Base-by-base conservation (phyloP, 805 yeast species). In the Zygoascus ofunaensis region DNA sequence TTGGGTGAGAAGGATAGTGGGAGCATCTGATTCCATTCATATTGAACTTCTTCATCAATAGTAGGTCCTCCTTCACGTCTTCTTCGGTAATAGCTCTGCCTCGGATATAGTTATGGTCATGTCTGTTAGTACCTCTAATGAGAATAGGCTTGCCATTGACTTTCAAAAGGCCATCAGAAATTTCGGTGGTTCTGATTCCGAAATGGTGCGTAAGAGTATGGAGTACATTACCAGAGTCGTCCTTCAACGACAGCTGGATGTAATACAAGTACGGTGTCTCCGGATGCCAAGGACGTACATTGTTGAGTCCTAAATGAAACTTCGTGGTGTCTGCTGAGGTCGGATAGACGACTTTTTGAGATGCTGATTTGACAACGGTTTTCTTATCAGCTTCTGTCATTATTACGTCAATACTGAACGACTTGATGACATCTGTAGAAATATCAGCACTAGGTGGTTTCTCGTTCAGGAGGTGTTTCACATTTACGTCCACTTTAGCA, bases 1-100 rank as follows among this genome's bases (percentile, higher is more conserved):
- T 48, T 5, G 70, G 69, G 47, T 62, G 63, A 28, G 61, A 56
- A 5, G 70, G 69, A 36, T 65, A 64, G 51, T 65, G 70, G 2
- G 67, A 61, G 26, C 66, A 58, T 34, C 69, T 51, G 19, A 65
- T 55, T 1, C 68, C 65, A 49, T 65, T 65, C 39, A 64, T 55
- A 41, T 65, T 65, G 50, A 58, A 55, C 30, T 48, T 42, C 49
- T 65, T 65, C 70, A 65, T 65, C 15, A 62, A 46, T 22, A 45
- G 19, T 36, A 65, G 50, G 46, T 65, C 69, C 17, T 54, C 48
- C 45, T 55, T 49, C 30, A 64, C 54, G 43, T 53, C 64, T n/a
- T 63, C 64, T 12, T 54, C 50, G 7, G 66, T 61, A 14, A 65
- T 62, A 0, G 70, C 67, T 17, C 69, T 54, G 14, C 70, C 70